A percentile compares a stretch with the other conserved stretches of the same genome.
phyloP scores from a whole-genome alignment of 768 basidiomycete genomes.

The Holtermannia corniformis region DNA sequence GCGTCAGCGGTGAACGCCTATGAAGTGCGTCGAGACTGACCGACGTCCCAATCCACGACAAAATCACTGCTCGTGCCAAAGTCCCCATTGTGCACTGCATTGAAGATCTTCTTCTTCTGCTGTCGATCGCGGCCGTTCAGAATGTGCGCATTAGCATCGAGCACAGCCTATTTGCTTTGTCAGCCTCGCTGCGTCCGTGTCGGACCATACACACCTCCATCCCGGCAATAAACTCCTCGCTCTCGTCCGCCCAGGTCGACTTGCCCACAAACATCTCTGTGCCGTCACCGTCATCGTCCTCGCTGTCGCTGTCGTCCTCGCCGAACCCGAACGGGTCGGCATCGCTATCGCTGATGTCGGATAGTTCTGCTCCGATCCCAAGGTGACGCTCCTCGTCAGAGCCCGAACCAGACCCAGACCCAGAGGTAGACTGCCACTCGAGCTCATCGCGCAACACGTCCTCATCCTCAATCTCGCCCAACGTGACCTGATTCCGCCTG shows the following conservation, averaged over 20 bases:
- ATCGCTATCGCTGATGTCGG: not conserved
- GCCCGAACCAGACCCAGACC: not conserved
- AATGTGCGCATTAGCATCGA: constrained; percentile 55
- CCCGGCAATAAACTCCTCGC: constrained; percentile 52
- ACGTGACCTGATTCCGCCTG: not conserved
- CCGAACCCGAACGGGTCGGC: not conserved
- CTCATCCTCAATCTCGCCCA: constrained; percentile 6
- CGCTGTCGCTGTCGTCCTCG: constrained; percentile 12
- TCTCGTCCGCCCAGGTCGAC: constrained; percentile 48
- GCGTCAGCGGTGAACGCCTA: constrained; percentile 22
- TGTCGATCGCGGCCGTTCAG: constrained; percentile 47
- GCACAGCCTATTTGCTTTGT: constrained; percentile 46
- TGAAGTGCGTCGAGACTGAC: constrained; percentile 2
- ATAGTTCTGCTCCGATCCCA: not conserved
- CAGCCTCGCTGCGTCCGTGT: not conserved
- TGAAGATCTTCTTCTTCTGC: constrained; percentile 52
- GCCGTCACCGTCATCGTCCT: constrained; percentile 40
- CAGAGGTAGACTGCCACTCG: constrained; percentile 1
- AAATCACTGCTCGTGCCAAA: no score
- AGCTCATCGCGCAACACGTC: constrained; percentile 4
- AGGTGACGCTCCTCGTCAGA: not conserved
- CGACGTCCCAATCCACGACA: constrained; percentile 15
- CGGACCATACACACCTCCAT: constrained; percentile 48
- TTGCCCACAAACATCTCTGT: constrained; percentile 31
- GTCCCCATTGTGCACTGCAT: constrained; percentile 52